phyloP scores from a whole-genome alignment of 2,329 filamentous ascomycete species.

The Botrytis pseudocinerea region DNA sequence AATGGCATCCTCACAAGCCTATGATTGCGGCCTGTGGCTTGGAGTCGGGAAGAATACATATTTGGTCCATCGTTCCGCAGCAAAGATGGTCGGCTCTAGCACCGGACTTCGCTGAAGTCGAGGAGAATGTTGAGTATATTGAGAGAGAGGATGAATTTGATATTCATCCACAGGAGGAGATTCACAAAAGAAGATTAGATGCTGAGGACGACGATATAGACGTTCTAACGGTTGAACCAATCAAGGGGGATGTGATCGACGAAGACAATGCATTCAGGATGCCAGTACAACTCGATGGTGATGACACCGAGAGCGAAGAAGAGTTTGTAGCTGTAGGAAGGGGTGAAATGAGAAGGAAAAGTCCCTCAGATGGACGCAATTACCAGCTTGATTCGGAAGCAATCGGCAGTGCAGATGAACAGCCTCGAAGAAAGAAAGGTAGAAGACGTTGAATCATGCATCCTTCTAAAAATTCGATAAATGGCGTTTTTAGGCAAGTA shows the following conservation, averaged over 20 bases:
- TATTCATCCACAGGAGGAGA: constrained; percentile 91
- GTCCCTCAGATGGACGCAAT: constrained; percentile 71
- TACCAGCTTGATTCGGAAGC: constrained; percentile 60
- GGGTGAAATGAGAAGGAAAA: constrained; percentile 86
- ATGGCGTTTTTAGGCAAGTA: constrained; percentile 4
- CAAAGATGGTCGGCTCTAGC: constrained; percentile 97
- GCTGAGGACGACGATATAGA: constrained; percentile 93
- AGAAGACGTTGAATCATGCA: constrained; percentile 28
- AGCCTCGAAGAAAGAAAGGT: constrained; percentile 30
- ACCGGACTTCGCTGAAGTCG: constrained; percentile 94
- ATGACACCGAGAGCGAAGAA: constrained; percentile 93
- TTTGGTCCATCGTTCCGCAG: constrained; percentile 93
- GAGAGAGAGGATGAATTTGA: constrained; percentile 98
- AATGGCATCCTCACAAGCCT: constrained; percentile 91
- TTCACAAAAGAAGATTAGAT: constrained; percentile 86
- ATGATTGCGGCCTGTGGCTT: constrained; percentile 88
- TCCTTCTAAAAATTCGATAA: not conserved
- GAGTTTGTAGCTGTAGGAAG: constrained; percentile 70
- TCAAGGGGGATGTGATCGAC: constrained; percentile 59
- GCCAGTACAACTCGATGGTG: constrained; percentile 90
- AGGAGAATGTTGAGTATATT: constrained; percentile 96
- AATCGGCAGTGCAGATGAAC: constrained; percentile 45
- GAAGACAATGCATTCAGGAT: constrained; percentile 72
- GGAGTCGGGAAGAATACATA: constrained; percentile 89
- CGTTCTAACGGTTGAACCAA: constrained; percentile 74